Evolutionary conservation across 2,329 filamentous ascomycete genomes (phyloP).

Genomic region (Fusarium incarnatum): DNA sequence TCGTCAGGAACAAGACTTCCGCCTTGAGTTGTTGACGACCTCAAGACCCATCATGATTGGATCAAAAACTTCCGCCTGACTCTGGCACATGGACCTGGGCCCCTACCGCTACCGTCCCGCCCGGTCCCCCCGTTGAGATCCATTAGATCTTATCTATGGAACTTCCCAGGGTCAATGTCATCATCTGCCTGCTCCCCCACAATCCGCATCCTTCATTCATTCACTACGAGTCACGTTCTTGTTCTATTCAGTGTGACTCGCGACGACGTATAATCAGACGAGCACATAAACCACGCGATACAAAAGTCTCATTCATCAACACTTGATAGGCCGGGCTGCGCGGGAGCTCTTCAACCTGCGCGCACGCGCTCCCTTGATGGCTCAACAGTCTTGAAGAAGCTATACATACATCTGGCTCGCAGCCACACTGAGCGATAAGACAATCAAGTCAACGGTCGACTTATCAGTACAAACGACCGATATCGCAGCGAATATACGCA

Average conservation of each 20-base stretch:
- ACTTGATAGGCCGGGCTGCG: conserved; percentile 3
- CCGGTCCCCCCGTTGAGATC: conserved; percentile 19
- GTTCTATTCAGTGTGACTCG: conserved; percentile 8
- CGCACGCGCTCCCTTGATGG: conserved; percentile 26
- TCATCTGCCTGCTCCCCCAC: conserved; percentile 28
- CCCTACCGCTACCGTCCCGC: conserved; percentile 14
- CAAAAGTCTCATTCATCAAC: neutral
- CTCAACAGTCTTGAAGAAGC: conserved; percentile 16
- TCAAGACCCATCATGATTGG: conserved; percentile 8
- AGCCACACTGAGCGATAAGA: neutral
- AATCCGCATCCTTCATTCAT: conserved; percentile 12
- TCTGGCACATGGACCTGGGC: conserved; percentile 33
- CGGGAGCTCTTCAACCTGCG: neutral
- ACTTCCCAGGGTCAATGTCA: conserved; percentile 10
- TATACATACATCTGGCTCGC: conserved; percentile 20
- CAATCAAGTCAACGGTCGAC: neutral
- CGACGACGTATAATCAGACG: conserved; percentile 11
- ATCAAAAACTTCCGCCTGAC: conserved; percentile 32
- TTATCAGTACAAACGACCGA: conserved; percentile 1
- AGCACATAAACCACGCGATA: conserved; percentile 22
- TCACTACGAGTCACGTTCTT: conserved; percentile 9
- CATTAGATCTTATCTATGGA: conserved; percentile 28
- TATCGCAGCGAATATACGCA: neutral
- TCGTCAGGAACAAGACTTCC: neutral
- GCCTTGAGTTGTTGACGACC: neutral